Evolutionary conservation across 306 rosid species (phyloP).

Genomic region (Casuarina cunninghamiana): DNA sequence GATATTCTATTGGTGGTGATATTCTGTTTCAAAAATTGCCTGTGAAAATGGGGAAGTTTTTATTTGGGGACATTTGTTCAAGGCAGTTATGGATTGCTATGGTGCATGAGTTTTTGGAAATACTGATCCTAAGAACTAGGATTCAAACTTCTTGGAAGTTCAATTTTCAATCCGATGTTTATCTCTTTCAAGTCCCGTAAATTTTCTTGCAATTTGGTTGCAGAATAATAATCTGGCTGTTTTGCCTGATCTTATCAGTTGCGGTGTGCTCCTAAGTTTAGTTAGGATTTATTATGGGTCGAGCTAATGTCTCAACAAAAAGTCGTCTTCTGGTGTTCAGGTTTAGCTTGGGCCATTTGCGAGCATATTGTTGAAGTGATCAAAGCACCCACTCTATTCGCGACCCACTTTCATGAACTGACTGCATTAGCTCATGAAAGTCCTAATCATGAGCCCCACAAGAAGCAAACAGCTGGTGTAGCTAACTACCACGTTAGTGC

Average conservation of each 20-base stretch:
- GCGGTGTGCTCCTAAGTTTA: background rate
- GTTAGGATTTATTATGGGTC: background rate
- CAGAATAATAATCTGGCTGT: background rate
- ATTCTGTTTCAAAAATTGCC: background rate
- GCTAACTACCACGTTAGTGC: constrained; percentile 96
- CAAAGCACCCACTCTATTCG: constrained; percentile 90
- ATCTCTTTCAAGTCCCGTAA: constrained; percentile 2
- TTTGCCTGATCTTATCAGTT: background rate
- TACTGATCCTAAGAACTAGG: background rate
- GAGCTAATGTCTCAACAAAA: constrained; percentile 16
- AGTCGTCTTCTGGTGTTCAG: constrained; percentile 48
- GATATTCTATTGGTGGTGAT: background rate
- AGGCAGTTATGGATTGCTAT: background rate
- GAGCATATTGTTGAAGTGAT: constrained; percentile 90
- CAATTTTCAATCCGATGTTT: constrained; percentile 17
- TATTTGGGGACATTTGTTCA: background rate
- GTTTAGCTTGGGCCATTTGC: constrained; percentile 97
- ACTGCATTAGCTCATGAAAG: constrained; percentile 76
- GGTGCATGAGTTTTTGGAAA: background rate
- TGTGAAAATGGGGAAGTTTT: background rate
- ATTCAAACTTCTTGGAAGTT: background rate
- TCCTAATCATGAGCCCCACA: constrained; percentile 35
- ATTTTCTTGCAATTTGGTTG: background rate
- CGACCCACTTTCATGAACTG: constrained; percentile 96
- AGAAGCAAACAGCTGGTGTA: constrained; percentile 69